Conservation (phyloP, 768 basidiomycete species). For the Auricularia cornea region DNA sequence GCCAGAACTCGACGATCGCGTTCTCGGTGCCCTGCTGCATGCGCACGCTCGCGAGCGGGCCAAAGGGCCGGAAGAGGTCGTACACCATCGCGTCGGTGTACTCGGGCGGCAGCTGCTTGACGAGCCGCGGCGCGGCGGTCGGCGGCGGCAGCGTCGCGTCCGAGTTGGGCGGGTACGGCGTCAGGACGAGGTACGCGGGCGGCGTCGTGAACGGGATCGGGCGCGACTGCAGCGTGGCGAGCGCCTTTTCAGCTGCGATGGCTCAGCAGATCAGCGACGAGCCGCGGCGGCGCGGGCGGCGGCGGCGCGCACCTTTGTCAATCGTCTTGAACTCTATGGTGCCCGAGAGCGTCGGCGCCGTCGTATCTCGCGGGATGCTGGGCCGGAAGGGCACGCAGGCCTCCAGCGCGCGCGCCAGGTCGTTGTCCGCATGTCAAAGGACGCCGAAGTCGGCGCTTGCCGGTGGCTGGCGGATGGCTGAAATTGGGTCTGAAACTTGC, state of each 20-base stretch:
- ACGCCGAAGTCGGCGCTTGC: too few species aligned
- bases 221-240: constrained; percentile 73
- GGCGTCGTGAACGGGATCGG: constrained; percentile 61
- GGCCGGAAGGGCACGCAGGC: constrained; percentile 77
- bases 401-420: constrained; percentile 58
- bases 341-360: constrained; percentile 47
- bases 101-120: constrained; percentile 71
- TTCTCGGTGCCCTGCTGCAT: constrained; percentile 66
- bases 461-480: too few species aligned
- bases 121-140: constrained; percentile 68
- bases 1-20: constrained; percentile 78
- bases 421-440: too few species aligned
- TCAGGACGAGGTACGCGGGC: constrained; percentile 56
- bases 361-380: constrained; percentile 55
- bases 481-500: too few species aligned
- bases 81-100: constrained; percentile 69
- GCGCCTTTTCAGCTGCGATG: constrained; percentile 72
- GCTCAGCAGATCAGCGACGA: constrained; percentile 7
- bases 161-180: constrained; percentile 73
- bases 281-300: too few species aligned
- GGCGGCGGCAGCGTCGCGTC: constrained; percentile 70
- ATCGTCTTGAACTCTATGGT: constrained; percentile 79
- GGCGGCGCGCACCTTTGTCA: constrained; percentile 69
- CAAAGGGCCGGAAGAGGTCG: constrained; percentile 76
- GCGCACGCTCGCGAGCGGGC: constrained; percentile 72